These are phyloP conservation scores for Blastomyces silverae DNA, from an alignment of 2,329 filamentous ascomycete genomes.

Conservation along the genomic window DNA sequence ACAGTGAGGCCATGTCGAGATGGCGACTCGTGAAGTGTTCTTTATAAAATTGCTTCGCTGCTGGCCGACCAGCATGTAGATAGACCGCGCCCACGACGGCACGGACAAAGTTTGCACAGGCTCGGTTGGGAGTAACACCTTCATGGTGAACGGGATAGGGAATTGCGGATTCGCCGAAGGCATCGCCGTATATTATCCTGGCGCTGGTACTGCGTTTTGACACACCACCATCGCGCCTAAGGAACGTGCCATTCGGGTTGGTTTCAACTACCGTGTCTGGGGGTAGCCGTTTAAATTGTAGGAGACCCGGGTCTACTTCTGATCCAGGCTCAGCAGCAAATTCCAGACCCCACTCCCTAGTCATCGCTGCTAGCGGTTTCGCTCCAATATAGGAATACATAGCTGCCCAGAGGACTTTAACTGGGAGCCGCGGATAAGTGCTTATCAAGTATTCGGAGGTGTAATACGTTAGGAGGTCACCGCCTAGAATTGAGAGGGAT, in stretches of 20 bases:
- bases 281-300: slow-evolving; percentile 63
- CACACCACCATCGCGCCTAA: slow-evolving; percentile 43
- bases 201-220: slow-evolving; percentile 65
- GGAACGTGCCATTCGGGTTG: slow-evolving; percentile 37
- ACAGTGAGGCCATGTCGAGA: slow-evolving; percentile 68
- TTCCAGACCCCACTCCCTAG: slow-evolving; percentile 87
- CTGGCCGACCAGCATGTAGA: slow-evolving; percentile 69
- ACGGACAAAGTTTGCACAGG: slow-evolving; percentile 70
- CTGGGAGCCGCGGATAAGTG: slow-evolving; percentile 83
- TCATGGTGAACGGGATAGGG: slow-evolving; percentile 22
- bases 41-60: slow-evolving; percentile 75
- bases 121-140: slow-evolving; percentile 49
- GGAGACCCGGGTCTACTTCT: slow-evolving; percentile 83
- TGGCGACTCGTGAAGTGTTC: slow-evolving; percentile 76
- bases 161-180: slow-evolving; percentile 64
- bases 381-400: slow-evolving; percentile 77
- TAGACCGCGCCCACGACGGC: slow-evolving; percentile 81
- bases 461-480: slow-evolving; percentile 80
- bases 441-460: slow-evolving; percentile 80
- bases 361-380: slow-evolving; percentile 64
- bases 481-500: slow-evolving; percentile 72
- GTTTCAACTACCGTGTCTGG: slow-evolving; percentile 40
- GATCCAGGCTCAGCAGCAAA: slow-evolving; percentile 74
- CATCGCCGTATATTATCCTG: slow-evolving; percentile 72
- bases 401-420: slow-evolving; percentile 77